Percentiles rank a stretch among this genome's conserved stretches.
These are phyloP conservation scores for Lepidium aucheri DNA, from an alignment of 345 rosid species.

Conservation along the genomic window DNA sequence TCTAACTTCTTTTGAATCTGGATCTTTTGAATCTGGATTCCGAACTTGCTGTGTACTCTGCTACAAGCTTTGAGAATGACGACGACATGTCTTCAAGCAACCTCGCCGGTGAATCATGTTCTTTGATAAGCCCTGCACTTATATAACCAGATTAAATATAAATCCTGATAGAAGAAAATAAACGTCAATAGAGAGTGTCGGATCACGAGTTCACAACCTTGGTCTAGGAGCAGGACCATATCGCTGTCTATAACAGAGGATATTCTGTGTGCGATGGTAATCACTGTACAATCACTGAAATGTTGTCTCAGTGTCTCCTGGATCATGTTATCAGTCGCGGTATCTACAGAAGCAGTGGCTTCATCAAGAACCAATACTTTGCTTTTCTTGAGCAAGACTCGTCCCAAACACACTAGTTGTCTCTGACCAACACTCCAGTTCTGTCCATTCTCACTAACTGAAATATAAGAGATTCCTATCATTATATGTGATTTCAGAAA, in stretches of 20 bases:
- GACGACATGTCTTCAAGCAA: constrained; percentile 54
- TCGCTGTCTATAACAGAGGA: constrained; percentile 43
- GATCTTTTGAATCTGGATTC: constrained; percentile 22
- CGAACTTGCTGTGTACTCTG: constrained; percentile 56
- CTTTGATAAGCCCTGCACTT: constrained; percentile 55
- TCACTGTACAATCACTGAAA: constrained; percentile 33
- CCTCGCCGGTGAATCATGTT: constrained; percentile 47
- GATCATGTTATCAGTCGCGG: constrained; percentile 43
- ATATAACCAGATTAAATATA: not conserved
- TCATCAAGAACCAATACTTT: constrained; percentile 47
- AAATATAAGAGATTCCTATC: not conserved
- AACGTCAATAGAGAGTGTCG: not conserved
- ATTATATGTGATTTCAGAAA: not conserved
- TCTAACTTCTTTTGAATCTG: constrained; percentile 12
- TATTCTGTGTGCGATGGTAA: constrained; percentile 38
- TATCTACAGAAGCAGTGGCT: constrained; percentile 18
- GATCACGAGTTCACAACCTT: constrained; percentile 21
- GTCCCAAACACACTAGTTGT: constrained; percentile 44
- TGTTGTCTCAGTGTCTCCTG: constrained; percentile 36
- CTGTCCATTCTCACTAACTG: constrained; percentile 43
- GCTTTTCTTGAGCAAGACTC: constrained; percentile 38
- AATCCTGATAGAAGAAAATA: not conserved
- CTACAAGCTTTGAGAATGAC: constrained; percentile 61
- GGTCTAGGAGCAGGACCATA: constrained; percentile 37
- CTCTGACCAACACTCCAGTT: constrained; percentile 62